These are phyloP conservation scores for Extremus antarcticus DNA, from an alignment of 495 filamentous ascomycete species.

Conservation along the genomic window DNA sequence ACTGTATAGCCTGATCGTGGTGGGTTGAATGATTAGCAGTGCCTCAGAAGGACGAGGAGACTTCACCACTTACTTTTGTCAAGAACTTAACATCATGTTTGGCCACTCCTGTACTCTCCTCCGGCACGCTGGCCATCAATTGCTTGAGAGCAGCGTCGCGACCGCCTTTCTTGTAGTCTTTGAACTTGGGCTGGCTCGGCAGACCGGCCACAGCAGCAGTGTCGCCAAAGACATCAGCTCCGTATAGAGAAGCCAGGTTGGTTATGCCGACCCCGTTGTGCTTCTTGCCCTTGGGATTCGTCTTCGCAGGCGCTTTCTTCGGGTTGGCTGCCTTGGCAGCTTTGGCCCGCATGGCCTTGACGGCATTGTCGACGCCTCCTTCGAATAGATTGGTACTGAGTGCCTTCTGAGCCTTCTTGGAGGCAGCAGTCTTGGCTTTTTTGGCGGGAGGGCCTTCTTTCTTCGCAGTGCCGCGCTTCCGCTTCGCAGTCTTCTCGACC, in stretches of 20 bases:
- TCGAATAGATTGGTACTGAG: not conserved
- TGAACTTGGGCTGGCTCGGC: conserved; percentile 14
- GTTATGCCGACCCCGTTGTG: not conserved
- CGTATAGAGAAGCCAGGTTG: conserved; percentile 2
- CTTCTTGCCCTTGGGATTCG: conserved; percentile 1
- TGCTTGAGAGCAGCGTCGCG: conserved; percentile 23
- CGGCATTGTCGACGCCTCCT: not conserved
- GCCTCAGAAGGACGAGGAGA: not conserved
- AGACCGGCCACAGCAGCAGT: conserved; percentile 15
- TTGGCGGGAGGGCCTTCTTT: not conserved
- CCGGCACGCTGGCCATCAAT: conserved; percentile 25
- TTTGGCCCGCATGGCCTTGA: not conserved
- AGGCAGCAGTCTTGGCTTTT: not conserved
- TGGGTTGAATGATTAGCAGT: not conserved
- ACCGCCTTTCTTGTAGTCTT: conserved; percentile 3
- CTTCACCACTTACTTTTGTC: no score
- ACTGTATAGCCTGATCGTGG: conserved; percentile 27
- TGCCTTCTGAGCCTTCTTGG: conserved; percentile 5
- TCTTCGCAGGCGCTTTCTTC: not conserved
- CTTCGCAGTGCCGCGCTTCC: not conserved
- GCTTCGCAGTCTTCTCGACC: not conserved
- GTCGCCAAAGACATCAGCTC: conserved; percentile 23
- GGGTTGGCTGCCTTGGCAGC: not conserved
- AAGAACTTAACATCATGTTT: conserved; percentile 11
- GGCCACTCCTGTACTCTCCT: conserved; percentile 12